Evolutionary conservation across 148 eudicot species (phyloP).

Genomic region (Talinum fruticosum): DNA sequence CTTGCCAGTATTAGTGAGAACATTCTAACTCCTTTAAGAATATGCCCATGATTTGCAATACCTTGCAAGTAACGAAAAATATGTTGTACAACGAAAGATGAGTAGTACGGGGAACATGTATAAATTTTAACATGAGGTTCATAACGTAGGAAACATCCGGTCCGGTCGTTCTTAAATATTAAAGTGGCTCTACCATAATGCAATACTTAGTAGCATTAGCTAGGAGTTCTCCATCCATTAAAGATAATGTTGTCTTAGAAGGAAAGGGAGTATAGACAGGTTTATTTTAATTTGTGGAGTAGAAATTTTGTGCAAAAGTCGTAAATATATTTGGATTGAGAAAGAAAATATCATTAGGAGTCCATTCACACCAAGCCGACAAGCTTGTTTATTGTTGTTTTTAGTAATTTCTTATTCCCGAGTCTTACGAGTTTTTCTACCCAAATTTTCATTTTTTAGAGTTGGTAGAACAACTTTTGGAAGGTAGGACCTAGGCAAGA

Average conservation of each 20-base stretch:
- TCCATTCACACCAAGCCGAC: too few relatives aligned
- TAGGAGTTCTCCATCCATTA: not conserved
- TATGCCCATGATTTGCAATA: not conserved
- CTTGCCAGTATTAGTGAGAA: not conserved
- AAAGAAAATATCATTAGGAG: not conserved
- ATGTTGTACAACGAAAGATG: not conserved
- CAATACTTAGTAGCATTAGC: not conserved
- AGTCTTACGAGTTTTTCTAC: too few relatives aligned
- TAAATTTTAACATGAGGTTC: not conserved
- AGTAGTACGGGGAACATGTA: not conserved
- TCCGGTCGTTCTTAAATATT: not conserved
- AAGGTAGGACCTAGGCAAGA: too few relatives aligned
- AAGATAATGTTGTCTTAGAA: not conserved
- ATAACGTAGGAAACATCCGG: not conserved
- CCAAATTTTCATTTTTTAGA: too few relatives aligned
- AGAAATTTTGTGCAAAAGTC: not conserved
- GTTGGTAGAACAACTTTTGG: too few relatives aligned
- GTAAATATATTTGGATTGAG: not conserved
- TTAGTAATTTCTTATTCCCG: too few relatives aligned
- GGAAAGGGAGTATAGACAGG: not conserved
- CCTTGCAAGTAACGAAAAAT: not conserved
- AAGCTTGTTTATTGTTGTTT: too few relatives aligned
- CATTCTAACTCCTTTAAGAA: not conserved
- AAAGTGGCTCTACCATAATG: not conserved
- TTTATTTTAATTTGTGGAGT: not conserved